Base-by-base conservation (phyloP, 306 rosid species). In the Fragaria iinumae region DNA sequence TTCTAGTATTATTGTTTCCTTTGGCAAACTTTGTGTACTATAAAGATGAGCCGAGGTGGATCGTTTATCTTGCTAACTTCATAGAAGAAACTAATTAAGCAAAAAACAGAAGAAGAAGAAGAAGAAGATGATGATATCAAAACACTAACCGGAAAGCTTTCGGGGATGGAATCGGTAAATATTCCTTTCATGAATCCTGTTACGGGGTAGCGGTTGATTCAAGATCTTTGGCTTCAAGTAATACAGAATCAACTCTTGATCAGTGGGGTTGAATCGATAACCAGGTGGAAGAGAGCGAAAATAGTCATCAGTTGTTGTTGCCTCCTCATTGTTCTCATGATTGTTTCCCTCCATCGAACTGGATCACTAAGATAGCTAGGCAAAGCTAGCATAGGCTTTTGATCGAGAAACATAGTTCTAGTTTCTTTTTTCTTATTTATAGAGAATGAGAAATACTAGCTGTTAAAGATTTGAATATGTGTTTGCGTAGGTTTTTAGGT, bases 211-310 rank as follows among this genome's bases (percentile, higher is more conserved):
- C 2, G 34, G 57, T 44, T 74, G 18, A 23, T 74, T 43, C 44
- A 44, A 9, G 39, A 74, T 11, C 44, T 25, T 74, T 5, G 7
- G 34, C 3, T 8, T 60, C 5, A 74, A 44, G 44, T 59, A 59
- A n/a, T 10, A 3, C 0, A 43, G 6, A 43, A 74, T 25, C 57
- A 74, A 10, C 57, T 74, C 69, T 11, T 0, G 18, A 41, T 74
- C 44, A 20, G 56, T 57, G 8, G 69, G 77, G 3, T 5, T 3
- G 11, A 74, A 59, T 27, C 69, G 77, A 44, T 39, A 74, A 16
- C 69, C 77, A 6, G 18, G 25, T 43, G 77, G 69, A 59, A 73
- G 68, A 41, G 55, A 39, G 29, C 11, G 12, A 43, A 59, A 41
- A 43, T 41, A 59, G 43, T 62, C 56, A 16, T 57, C 69, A 7